phyloP scores from a whole-genome alignment of 2,329 filamentous ascomycete species.

The Clarireedia hainanense region DNA sequence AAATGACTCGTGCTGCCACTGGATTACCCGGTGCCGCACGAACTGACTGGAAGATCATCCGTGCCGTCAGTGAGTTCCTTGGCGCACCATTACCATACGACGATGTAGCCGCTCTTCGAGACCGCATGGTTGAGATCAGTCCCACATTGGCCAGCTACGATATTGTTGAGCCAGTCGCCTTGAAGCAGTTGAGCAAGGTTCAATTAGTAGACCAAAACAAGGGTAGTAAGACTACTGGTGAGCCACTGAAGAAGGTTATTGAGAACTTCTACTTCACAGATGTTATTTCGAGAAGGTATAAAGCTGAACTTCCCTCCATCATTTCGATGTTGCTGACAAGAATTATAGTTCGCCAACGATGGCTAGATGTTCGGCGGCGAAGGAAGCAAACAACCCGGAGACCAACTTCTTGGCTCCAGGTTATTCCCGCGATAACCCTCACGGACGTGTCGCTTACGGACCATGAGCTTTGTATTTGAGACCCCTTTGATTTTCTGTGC shows the following conservation, averaged over 20 bases:
- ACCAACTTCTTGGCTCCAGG: constrained; percentile 75
- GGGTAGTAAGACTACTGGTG: constrained; percentile 64
- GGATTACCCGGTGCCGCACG: constrained; percentile 81
- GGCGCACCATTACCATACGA: constrained; percentile 85
- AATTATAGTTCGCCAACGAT: constrained; percentile 80
- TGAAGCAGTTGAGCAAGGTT: constrained; percentile 76
- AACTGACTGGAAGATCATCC: constrained; percentile 98
- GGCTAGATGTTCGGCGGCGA: constrained; percentile 92
- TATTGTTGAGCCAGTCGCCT: constrained; percentile 72
- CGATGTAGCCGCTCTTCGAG: constrained; percentile 78
- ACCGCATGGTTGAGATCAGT: constrained; percentile 92
- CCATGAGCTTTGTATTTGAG: constrained; percentile 22
- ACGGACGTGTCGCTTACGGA: constrained; percentile 28
- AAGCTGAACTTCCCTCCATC: background rate
- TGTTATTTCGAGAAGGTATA: constrained; percentile 88
- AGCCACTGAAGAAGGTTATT: constrained; percentile 74
- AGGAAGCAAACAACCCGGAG: constrained; percentile 70
- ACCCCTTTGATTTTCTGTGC: constrained; percentile 9
- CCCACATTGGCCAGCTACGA: constrained; percentile 87
- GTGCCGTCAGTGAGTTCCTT: constrained; percentile 85
- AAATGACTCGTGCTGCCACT: constrained; percentile 86
- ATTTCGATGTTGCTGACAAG: constrained; percentile 5
- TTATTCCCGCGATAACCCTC: constrained; percentile 30
- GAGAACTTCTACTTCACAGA: constrained; percentile 99
- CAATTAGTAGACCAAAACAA: constrained; percentile 97